Base-by-base conservation (phyloP, 768 basidiomycete genomes). In the Lactarius hatsudake region DNA sequence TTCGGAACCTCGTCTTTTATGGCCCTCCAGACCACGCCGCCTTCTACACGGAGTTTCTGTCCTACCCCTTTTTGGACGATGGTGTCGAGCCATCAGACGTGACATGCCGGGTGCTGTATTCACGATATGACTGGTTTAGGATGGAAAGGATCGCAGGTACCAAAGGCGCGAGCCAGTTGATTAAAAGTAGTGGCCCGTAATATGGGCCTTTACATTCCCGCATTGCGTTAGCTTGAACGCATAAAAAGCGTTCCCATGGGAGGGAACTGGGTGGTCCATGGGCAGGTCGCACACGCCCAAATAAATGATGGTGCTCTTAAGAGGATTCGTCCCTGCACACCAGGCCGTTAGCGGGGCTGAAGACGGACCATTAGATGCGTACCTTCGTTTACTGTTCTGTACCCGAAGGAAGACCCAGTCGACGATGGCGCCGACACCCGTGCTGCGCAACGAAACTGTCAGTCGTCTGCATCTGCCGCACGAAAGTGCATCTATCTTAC, bases 361-460 rank as follows among this genome's bases (percentile, higher is more conserved):
- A 59, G 40, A 34, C 28, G 42, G 6, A 0, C 10, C 36, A 30
- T 32, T 20, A 42, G 18, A 40, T 23, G 3, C 74, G 63, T 58
- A 87, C 89, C 86, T 85, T 69, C 78, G 76, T 57, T 90, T 80
- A 70, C 92, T 93, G 71, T 94, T 95, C 78, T 96, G 94, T 5
- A 97, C 95, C 0, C 95, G 84, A 63, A 96, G 86, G 74, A 96
- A 96, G 32, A 98, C 74, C 96, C 96, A 98, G 73, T 97, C 91
- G 3, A 97, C 91, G 0, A 92, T 94, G 59, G 91, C 90, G 63
- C 90, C 84, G 18, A 96, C 88, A 1, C 96, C 95, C 36, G 92
- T 93, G 53, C 95, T 97, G 62, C 1, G 71, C 51, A 59, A 30
- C 36, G 30, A 55, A 45, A 48, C 13, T 13, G n/a, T 66, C 12